Evolutionary conservation across 2,329 filamentous ascomycete species (phyloP), one percentile per base, ranked within the genome.

Genomic region (Boeremia lycopersici): DNA sequence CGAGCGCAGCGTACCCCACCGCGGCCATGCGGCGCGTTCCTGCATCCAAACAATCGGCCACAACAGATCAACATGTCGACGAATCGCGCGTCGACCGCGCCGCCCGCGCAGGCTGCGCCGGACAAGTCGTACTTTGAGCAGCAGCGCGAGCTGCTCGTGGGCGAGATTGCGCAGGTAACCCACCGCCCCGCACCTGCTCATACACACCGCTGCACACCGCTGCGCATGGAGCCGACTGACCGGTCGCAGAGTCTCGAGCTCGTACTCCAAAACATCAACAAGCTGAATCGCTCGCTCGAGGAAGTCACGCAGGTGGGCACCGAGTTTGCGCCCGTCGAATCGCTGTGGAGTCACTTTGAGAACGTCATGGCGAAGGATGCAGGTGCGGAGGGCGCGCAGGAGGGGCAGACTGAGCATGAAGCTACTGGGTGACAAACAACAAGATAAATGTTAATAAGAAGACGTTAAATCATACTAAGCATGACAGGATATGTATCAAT

Each of bases 291-390:
- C 30, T 93, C 89, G 34, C 80, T 99, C 15, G 93, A 99, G 76
- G 90, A 92, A 51, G 89, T 98, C 17, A 93, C 96, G 56, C 88
- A 91, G 41, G 93, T 99, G 47, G 95, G 95, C 33, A 96, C 96
- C 76, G 95, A 99, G 71, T 97, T 99, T 77, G 88, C 90, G n/a
- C 93, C 91, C 4, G 95, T 99, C 38, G 95, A 99, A 76, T 92
- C 91, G 28, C 83, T 99, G 13, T 99, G 95, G 95, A 96, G 90
- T 34, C 91, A 96, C 69, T 98, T 99, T 71, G 95, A 99, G 78
- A 90, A 88, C 63, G 93, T 98, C 65, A 98, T 97, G 93, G 90
- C 86, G 8, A 90, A 89, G 68, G 84, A 89, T 51, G 77, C 78
- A n/a, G 74, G 58, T 10, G 84, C 62, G 13, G 64, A 63, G 30